A percentile compares a stretch with the other conserved stretches of the same genome.
Conservation (phyloP, 176 grass and related monocot genomes). For the Neostapfia colusana region DNA sequence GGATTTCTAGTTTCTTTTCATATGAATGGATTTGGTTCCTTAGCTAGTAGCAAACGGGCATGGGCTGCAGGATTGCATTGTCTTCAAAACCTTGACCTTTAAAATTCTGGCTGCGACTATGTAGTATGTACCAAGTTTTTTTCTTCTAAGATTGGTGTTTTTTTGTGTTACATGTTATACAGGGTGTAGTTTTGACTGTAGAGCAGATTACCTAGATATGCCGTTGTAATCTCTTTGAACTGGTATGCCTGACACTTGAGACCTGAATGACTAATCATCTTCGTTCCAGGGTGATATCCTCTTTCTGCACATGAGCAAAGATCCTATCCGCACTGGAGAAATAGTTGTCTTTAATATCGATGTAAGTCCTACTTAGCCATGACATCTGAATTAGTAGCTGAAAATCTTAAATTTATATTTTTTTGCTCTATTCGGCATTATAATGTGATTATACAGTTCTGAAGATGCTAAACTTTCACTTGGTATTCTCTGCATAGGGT, state of each 20-base stretch:
- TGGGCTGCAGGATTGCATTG: neutral
- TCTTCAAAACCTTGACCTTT: neutral
- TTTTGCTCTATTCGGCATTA: neutral
- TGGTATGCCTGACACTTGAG: neutral
- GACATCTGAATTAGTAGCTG: neutral
- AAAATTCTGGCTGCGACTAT: neutral
- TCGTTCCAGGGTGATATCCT: constrained; percentile 69
- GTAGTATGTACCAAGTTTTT: neutral
- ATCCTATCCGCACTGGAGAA: constrained; percentile 74
- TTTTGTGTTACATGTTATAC: neutral
- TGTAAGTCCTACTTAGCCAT: constrained; percentile 44
- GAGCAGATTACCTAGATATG: neutral
- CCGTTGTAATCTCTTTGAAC: neutral
- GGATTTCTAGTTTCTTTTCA: neutral
- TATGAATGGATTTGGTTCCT: neutral
- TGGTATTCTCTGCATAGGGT: constrained; percentile 49
- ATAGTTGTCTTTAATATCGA: constrained; percentile 80
- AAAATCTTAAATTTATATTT: neutral
- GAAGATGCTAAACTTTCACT: constrained; percentile 6
- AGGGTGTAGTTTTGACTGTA: neutral
- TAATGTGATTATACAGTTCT: constrained; percentile 17
- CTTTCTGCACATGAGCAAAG: constrained; percentile 72
- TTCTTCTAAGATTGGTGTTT: constrained; percentile 1
- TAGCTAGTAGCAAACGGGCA: neutral
- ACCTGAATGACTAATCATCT: constrained; percentile 23